Base-by-base conservation (phyloP, 1,284 basidiomycete genomes). In the Vanrija sp. region DNA sequence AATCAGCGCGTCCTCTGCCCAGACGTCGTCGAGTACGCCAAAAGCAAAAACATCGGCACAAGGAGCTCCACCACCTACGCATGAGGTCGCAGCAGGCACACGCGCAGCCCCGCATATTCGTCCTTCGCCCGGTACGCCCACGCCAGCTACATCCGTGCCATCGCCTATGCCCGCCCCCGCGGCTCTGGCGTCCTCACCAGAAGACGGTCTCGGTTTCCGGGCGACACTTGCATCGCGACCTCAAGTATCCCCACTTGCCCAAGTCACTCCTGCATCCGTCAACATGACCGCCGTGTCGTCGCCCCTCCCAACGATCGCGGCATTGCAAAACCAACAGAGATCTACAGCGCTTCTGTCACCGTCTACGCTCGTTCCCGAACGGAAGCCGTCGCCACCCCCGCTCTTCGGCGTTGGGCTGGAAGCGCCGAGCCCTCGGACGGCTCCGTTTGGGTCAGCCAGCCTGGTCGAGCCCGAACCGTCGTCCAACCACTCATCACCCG, bases 401-500 rank as follows among this genome's bases (percentile, higher is more conserved):
- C 31, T 31, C 7, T 31, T 31, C 31, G 31, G 24, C 24, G 24
- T 25, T 25, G 24, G 31, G 15, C 12, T 31, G 12, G 31, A 31
- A 12, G 31, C 9, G 12, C 31, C 31, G 12, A 14, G 12, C 12
- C 31, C 31, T 5, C 43, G 27, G n/a, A n/a, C n/a, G 10, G 35
- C 23, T 15, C 41, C 49, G 6, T 51, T 51, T 19, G 50, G 50
- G 19, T 31, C 44, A 3, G 50, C 50, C 2, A 38, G 37, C 0
- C 24, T 49, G 37, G 45, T 42, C 20, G 18, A 27, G 31, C 20
- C 3, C 38, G 46, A 56, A 19, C 54, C 54, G 8, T 44, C 45
- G 1, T 62, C 60, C 22, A 56, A 59, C 25, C 57, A 53, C 39
- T 57, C 57, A 9, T 57, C 56, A 10, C 55, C 54, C 4, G 56